Evolutionary conservation across 805 yeast species (phyloP), one percentile per base, ranked within the genome.

Genomic region (Ogataea nakhonphanomensis): DNA sequence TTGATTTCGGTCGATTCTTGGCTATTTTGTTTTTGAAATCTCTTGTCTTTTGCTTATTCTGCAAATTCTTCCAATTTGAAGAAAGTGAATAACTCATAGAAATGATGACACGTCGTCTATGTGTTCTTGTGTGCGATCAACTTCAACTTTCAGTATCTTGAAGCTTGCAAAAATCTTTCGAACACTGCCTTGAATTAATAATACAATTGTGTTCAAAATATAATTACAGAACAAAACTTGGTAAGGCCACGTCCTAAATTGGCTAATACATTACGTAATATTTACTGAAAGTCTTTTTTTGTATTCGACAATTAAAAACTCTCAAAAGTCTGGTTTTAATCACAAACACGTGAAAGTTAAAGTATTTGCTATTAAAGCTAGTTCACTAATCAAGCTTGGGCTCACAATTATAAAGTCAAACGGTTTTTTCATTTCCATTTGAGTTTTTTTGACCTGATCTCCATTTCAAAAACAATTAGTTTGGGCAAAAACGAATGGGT

Each of bases 1-100:
- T 34, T 9, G 24, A 26, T 30, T 30, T 36, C 25, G 32, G 33
- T 31, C 35, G 35, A 8, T 29, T 26, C 35, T 43, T 38, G 8
- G 25, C 8, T 13, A 11, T 17, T 12, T 36, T 28, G 15, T 27
- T 11, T 26, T 12, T 8, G 5, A 5, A 8, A 3, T 6, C 17
- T n/a, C 31, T 27, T 2, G 25, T 20, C 9, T 33, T 39, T 25
- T 43, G 48, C 31, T 45, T 49, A 14, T 40, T 39, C 28, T 36
- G 40, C 17, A 51, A 33, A 30, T 38, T 46, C 25, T 44, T 41
- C 60, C 61, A 55, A 30, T 55, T 57, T 1, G 57, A 47, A 4
- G 58, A 49, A 15, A 51, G 26, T 5, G 37, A 35, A n/a, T 23
- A 17, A 11, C 39, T 21, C 49, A 45, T 45, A 6, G 4, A 25